Percentiles rank a stretch among this genome's conserved stretches.
These are phyloP conservation scores for Begonia loranthoides DNA, from an alignment of 306 rosid genomes.

Conservation along the genomic window DNA sequence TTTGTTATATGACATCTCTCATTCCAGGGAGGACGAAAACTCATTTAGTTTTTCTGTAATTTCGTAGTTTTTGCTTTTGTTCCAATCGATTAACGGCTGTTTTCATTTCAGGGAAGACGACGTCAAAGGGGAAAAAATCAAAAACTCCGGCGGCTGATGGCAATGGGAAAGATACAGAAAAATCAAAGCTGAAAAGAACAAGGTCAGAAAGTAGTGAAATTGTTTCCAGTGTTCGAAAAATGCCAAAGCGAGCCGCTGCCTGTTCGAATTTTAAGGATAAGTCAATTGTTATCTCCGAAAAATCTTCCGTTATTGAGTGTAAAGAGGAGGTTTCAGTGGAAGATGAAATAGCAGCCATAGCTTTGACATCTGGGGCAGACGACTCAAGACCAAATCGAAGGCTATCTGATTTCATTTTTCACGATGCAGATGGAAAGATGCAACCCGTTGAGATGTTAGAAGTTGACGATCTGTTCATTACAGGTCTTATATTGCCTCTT, in stretches of 20 bases:
- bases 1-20: too few species aligned
- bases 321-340: conserved; percentile 51
- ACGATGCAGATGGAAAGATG: conserved; percentile 45
- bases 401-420: conserved; percentile 58
- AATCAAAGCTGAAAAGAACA: conserved; percentile 31
- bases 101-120: conserved; percentile 8
- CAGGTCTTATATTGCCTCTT: conserved; percentile 61
- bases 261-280: conserved; percentile 53
- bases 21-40: too few species aligned
- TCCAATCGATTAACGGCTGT: background rate
- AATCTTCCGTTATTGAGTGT: conserved; percentile 35
- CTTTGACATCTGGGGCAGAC: conserved; percentile 43
- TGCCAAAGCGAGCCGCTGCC: conserved; percentile 88
- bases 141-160: conserved; percentile 6
- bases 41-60: too few species aligned
- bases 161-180: conserved; percentile 1
- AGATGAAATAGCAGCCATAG: conserved; percentile 52
- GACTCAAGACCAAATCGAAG: conserved; percentile 59
- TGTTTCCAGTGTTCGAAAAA: conserved; percentile 37
- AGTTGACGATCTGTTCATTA: conserved; percentile 45
- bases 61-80: too few species aligned
- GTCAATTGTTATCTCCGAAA: conserved; percentile 28
- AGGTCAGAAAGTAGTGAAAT: conserved; percentile 28
- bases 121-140: conserved; percentile 5
- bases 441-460: conserved; percentile 80